Evolutionary conservation across 2,329 filamentous ascomycete genomes (phyloP).

Genomic region (Helminthosporium solani): DNA sequence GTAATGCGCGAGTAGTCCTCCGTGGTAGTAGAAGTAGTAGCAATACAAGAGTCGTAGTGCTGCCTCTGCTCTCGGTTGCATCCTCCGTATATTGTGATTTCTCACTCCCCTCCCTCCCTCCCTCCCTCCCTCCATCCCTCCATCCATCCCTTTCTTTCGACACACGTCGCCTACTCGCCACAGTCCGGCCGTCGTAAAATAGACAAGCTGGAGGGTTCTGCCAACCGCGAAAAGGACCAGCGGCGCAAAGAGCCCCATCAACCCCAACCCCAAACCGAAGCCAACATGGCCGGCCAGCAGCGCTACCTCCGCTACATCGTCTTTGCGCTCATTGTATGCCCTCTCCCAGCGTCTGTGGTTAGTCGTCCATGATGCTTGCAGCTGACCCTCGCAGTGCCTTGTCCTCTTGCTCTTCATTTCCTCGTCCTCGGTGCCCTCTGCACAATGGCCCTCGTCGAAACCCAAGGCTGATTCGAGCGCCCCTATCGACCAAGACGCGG

Average conservation of each 20-base stretch:
- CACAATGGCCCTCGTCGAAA: constrained; percentile 33
- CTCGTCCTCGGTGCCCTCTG: constrained; percentile 50
- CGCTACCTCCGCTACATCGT: constrained; percentile 73
- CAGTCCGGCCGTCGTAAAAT: constrained; percentile 11
- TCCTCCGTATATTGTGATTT: background rate
- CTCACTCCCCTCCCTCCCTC: too few species aligned
- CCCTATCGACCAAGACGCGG: constrained; percentile 1
- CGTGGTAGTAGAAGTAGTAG: too few species aligned
- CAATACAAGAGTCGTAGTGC: too few species aligned
- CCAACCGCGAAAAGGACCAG: constrained; percentile 22
- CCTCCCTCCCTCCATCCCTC: too few species aligned
- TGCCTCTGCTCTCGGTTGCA: background rate
- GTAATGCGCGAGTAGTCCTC: background rate
- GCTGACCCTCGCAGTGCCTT: constrained; percentile 53
- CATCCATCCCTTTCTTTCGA: constrained; percentile 4
- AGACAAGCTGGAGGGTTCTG: constrained; percentile 33
- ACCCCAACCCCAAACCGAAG: constrained; percentile 16
- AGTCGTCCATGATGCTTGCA: background rate
- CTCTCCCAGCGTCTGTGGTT: constrained; percentile 1
- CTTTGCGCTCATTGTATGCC: constrained; percentile 78
- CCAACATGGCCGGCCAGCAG: constrained; percentile 68
- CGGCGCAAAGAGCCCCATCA: constrained; percentile 10
- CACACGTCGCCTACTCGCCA: constrained; percentile 3
- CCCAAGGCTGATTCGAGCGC: constrained; percentile 14
- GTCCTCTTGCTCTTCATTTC: constrained; percentile 82